Base-by-base conservation (phyloP, 169 alveolate genomes). In the Plasmodium gaboni region DNA sequence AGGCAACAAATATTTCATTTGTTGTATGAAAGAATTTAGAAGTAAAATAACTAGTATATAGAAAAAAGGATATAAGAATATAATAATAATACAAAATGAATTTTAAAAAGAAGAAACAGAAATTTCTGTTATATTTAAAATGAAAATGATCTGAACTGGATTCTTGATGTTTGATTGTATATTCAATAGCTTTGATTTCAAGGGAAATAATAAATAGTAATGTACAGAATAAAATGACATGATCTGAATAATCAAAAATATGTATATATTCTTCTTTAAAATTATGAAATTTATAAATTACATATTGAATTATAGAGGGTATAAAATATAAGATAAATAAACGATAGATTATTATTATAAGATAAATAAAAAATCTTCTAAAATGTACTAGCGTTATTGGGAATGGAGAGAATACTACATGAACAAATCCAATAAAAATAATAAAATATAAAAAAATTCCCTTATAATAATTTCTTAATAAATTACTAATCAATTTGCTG, bases 1-100 rank as follows among this genome's bases (percentile, higher is more conserved):
- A 86, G n/a, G 92, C 92, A 71, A 86, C 92, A 53, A 86, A 86
- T 19, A 86, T 86, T 71, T 86, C 92, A 71, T 86, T 86, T 3
- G 92, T 69, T 13, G 92, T 86, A 71, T 86, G 92, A 64, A 86
- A 86, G 70, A 70, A 86, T 71, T 86, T 86, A 13, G 92, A 44
- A 17, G 92, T 86, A 26, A 32, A 86, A 59, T 86, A 86, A 61
- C 92, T 86, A 1, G 92, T 86, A 64, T 86, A 86, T 70, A 86
- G 65, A 67, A 86, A 86, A 44, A 86, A 86, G 46, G 48, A 86
- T 48, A 86, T 71, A 86, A 86, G 92, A 32, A 86, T 73, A 32
- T 86, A 86, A 28, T 86, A 86, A 61, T 86, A 86, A 86, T 70
- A 71, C 71, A 86, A 70, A 53, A 86, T 24, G 0, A 59, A 59